These are phyloP conservation scores for Termitomyces bulborhizus DNA, from an alignment of 768 basidiomycete species.

Conservation along the genomic window DNA sequence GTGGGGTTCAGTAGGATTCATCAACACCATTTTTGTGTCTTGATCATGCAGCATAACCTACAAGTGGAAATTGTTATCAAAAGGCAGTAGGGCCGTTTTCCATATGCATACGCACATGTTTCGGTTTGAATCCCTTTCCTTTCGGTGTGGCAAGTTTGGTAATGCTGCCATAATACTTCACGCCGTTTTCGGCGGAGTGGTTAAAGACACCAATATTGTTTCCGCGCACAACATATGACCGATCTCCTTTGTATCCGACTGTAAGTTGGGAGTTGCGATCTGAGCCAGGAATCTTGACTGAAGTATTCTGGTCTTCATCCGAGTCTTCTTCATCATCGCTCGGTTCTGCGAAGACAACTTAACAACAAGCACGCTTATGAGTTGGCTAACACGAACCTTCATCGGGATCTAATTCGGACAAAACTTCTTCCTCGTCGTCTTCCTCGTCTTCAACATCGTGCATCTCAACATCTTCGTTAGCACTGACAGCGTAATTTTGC, in stretches of 20 bases:
- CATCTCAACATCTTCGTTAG: slow-evolving; percentile 89
- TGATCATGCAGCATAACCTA: slow-evolving; percentile 97
- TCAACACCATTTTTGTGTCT: slow-evolving; percentile 92
- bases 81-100: background rate
- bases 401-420: slow-evolving; percentile 57
- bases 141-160: slow-evolving; percentile 74
- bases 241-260: slow-evolving; percentile 92
- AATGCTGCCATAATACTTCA: slow-evolving; percentile 87
- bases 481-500: slow-evolving; percentile 72
- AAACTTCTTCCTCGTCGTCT: slow-evolving; percentile 74
- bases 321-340: slow-evolving; percentile 36
- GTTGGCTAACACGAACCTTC: slow-evolving; percentile 37
- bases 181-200: slow-evolving; percentile 58
- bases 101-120: slow-evolving; percentile 48
- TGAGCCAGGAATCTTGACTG: slow-evolving; percentile 38
- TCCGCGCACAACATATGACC: slow-evolving; percentile 90
- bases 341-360: slow-evolving; percentile 26
- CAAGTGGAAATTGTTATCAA: background rate
- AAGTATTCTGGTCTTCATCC: slow-evolving; percentile 34
- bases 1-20: slow-evolving; percentile 75
- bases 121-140: slow-evolving; percentile 80
- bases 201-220: slow-evolving; percentile 89
- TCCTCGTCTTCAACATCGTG: slow-evolving; percentile 66
- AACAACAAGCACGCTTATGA: background rate
- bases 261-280: slow-evolving; percentile 85